Evolutionary conservation across 78 protist genomes (phyloP).

Genomic region (Kipferlia bialata): DNA sequence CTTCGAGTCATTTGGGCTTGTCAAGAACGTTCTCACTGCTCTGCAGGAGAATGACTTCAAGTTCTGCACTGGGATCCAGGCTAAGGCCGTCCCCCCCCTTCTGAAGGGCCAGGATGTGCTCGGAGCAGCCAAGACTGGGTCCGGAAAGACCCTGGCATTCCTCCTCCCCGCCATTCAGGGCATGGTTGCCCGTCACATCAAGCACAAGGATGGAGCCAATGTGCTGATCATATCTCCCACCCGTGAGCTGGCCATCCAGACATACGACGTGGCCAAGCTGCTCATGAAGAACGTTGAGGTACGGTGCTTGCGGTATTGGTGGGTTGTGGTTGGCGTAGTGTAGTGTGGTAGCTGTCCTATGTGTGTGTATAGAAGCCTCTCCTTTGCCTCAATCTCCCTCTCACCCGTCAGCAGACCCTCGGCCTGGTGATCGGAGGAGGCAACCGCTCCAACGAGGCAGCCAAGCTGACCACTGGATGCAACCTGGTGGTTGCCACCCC

Average conservation of each 20-base stretch:
- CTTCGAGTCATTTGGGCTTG: no score
- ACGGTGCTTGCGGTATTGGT: no score
- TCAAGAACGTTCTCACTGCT: no score
- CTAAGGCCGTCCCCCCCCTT: background rate
- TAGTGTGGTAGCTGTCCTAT: no score
- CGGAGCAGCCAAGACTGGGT: constrained; percentile 21
- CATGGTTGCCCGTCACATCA: background rate
- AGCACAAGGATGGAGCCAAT: constrained; percentile 31
- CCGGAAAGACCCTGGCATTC: constrained; percentile 23
- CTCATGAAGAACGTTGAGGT: no score
- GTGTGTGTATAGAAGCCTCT: no score
- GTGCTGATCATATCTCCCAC: constrained; percentile 85
- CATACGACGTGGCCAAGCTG: constrained; percentile 64
- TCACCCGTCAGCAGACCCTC: no score
- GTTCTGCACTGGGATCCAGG: constrained; percentile 9
- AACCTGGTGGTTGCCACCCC: constrained; percentile 91
- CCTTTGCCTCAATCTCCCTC: constrained; percentile 1
- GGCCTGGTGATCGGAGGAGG: constrained; percentile 88
- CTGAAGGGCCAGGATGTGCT: constrained; percentile 15
- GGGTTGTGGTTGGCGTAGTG: no score
- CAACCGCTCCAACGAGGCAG: constrained; percentile 62
- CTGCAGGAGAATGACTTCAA: background rate
- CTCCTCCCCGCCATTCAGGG: constrained; percentile 14
- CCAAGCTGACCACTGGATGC: constrained; percentile 76
- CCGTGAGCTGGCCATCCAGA: constrained; percentile 92